These are phyloP conservation scores for Cladosporium sp. DNA, from an alignment of 2,329 filamentous ascomycete genomes.

Conservation along the genomic window DNA sequence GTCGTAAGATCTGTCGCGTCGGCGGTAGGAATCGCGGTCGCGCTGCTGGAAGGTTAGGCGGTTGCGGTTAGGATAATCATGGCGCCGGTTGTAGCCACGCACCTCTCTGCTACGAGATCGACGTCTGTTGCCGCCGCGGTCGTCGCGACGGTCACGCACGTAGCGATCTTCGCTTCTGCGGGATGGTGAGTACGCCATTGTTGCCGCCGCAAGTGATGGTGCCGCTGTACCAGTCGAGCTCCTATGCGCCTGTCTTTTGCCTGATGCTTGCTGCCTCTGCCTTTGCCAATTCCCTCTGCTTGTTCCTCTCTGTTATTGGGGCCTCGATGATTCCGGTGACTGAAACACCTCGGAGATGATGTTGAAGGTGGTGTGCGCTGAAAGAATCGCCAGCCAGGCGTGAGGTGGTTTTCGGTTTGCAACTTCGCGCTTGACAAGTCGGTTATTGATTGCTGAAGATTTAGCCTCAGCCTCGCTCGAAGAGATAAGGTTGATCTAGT, in stretches of 20 bases:
- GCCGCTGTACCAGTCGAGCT: constrained; percentile 9
- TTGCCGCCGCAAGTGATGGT: constrained; percentile 11
- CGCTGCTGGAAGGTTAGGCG: constrained; percentile 5
- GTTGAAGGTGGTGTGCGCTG: no score
- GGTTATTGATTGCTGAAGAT: no score
- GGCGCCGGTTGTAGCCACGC: background rate
- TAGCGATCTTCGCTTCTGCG: constrained; percentile 21
- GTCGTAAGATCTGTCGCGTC: constrained; percentile 18
- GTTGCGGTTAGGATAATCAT: background rate
- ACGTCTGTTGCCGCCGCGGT: constrained; percentile 10
- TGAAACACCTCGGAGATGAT: no score
- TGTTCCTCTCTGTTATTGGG: no score
- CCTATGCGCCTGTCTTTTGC: background rate
- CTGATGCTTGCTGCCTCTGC: background rate
- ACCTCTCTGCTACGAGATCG: constrained; percentile 16
- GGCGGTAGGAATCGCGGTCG: constrained; percentile 17
- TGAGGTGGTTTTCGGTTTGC: no score
- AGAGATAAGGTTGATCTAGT: no score
- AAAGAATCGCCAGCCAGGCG: no score
- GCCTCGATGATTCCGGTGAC: no score
- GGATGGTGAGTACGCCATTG: constrained; percentile 24
- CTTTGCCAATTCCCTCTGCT: no score
- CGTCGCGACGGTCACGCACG: constrained; percentile 14
- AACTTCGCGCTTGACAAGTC: no score
- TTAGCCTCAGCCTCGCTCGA: no score